Conservation (phyloP, 106 monocot genomes). For the Platanthera guangdongensis region DNA sequence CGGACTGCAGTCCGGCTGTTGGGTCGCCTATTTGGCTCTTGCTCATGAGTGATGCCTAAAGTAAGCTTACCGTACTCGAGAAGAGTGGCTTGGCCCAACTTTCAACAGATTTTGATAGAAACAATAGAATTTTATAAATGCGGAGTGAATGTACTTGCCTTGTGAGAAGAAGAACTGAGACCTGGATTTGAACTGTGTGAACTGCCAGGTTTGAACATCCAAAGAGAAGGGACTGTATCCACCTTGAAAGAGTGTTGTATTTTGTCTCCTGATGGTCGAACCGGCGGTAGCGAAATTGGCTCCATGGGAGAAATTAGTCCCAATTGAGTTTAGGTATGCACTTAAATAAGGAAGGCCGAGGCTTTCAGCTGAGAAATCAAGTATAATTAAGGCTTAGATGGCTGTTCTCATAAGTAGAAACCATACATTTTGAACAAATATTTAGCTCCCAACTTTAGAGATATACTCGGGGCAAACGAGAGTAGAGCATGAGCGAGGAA, state of each 20-base stretch:
- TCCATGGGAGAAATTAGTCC: constrained; percentile 16
- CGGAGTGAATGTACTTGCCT: background rate
- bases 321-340: constrained; percentile 18
- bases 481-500: no score
- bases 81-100: no score
- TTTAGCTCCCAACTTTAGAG: background rate
- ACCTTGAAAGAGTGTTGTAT: constrained; percentile 11
- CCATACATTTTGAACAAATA: background rate
- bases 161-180: constrained; percentile 2
- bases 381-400: background rate
- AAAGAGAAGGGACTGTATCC: constrained; percentile 23
- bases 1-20: no score
- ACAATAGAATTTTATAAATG: background rate
- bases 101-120: background rate
- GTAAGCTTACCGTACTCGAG: no score
- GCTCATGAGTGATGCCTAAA: no score
- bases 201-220: constrained; percentile 17
- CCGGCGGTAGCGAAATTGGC: constrained; percentile 27
- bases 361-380: constrained; percentile 8
- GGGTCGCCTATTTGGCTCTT: no score
- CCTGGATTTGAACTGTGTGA: constrained; percentile 13
- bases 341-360: constrained; percentile 12
- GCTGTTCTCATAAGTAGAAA: background rate
- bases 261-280: constrained; percentile 14
- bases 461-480: background rate